A percentile compares a stretch with the other conserved stretches of the same genome.
Conservation (phyloP, 352 stramenopile species). For the Phytophthora brassicae region DNA sequence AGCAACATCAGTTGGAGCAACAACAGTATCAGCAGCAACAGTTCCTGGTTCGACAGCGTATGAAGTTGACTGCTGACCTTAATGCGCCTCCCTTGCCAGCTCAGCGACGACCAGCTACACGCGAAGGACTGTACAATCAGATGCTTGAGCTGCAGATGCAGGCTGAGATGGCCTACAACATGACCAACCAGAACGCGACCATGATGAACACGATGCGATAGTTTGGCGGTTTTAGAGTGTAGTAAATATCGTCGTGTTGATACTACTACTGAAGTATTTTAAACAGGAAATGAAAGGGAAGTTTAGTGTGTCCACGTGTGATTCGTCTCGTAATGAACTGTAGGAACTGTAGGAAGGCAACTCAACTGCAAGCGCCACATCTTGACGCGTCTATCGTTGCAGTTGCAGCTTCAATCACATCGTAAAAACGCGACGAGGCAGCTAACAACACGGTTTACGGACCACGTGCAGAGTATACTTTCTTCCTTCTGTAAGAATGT, state of each 20-base stretch:
- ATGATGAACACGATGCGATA: constrained; percentile 45
- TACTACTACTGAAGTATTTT: too few relatives aligned
- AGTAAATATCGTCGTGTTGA: constrained; percentile 1
- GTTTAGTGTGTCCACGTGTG: too few relatives aligned
- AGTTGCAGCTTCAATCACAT: constrained; percentile 34
- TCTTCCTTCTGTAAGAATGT: too few relatives aligned
- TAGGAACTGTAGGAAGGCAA: too few relatives aligned
- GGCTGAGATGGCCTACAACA: constrained; percentile 64
- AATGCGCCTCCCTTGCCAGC: constrained; percentile 9
- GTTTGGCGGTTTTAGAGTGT: constrained; percentile 11
- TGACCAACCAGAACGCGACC: constrained; percentile 72
- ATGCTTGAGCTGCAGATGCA: constrained; percentile 77
- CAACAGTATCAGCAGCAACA: constrained; percentile 39
- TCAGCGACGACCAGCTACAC: constrained; percentile 24
- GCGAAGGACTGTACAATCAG: constrained; percentile 71
- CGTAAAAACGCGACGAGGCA: constrained; percentile 30
- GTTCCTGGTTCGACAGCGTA: constrained; percentile 30
- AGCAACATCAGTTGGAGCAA: constrained; percentile 38
- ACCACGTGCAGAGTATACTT: neutral
- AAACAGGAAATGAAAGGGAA: constrained; percentile 19
- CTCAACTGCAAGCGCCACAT: constrained; percentile 36
- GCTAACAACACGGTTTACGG: constrained; percentile 7
- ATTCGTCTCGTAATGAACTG: too few relatives aligned
- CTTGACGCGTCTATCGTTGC: constrained; percentile 30
- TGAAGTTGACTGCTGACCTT: constrained; percentile 28